Base-by-base conservation (phyloP, 2,329 filamentous ascomycete species). In the Fusarium sp. region DNA sequence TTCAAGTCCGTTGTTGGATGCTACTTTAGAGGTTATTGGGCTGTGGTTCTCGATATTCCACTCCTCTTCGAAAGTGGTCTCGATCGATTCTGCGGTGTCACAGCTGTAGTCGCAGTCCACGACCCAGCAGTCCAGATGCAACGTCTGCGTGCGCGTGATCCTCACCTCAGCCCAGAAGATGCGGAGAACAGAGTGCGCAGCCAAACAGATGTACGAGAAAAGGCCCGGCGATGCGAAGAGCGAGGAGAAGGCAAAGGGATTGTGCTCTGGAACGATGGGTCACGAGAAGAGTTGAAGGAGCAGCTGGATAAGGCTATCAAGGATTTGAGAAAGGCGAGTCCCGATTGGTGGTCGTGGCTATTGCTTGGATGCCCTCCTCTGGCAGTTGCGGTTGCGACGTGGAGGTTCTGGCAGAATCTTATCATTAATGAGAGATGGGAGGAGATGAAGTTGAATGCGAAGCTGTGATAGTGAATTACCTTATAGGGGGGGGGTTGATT, bases 251-350 rank as follows among this genome's bases (percentile, higher is more conserved):
- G 89, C 11, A 87, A 86, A 52, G 95, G 95, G 0, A 87, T 94
- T 7, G 94, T 98, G 38, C 87, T 99, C 29, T 96, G 93, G 93
- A 99, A 99, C 83, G 95, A 98, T 82, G 89, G 89, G 5, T 90
- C 89, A 50, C 91, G 86, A 77, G 90, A 90, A 39, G 89, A 94
- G 70, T 81, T 99, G 78, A 87, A 89, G 81, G 81, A 78, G 55
- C 90, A 94, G 80, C 84, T 98, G 15, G 86, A 87, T 56, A 84
- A 83, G 65, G 92, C 91, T 12, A 90, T 98, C 84, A 78, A 76
- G 7, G 86, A 87, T 67, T 83, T 98, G 41, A 86, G 85, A 76
- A 84, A 77, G 49, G 82, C 83, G 22, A 96, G 92, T 80, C 93
- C 94, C 11, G 82, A 84, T 69, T 97, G 94, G 94, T 98, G 96